Base-by-base conservation (phyloP, 1,284 basidiomycete genomes). In the Pseudozyma sp. region DNA sequence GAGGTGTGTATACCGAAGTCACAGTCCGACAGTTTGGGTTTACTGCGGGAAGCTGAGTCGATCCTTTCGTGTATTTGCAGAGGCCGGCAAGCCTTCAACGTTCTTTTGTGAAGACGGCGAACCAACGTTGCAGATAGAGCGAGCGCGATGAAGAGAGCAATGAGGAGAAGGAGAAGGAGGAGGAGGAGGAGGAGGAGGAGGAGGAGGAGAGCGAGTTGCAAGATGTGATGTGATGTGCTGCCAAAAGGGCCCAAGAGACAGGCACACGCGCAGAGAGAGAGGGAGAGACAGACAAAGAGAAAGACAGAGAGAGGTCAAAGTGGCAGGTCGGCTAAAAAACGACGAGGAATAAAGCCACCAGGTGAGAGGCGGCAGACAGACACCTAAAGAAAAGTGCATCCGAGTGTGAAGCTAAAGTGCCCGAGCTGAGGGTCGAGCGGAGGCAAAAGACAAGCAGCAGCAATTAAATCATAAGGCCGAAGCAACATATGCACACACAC, bases 311-410 rank as follows among this genome's bases (percentile, higher is more conserved):
- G 16, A 40, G 39, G 39, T 40, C 11, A 40, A 40, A 38, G 49
- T 51, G 49, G 34, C 34, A 51, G 49, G 34, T 51, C 34, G 49
- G 49, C 49, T 38, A 51, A 35, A n/a, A 51, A 40, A n/a, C 11
- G 16, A 40, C 39, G 16, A n/a, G 16, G 39, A 13, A 16, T 4
- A 44, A 18, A 13, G 43, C 18, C 19, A 50, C 34, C 31, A n/a
- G 36, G 31, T 16, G 49, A 50, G 49, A 50, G 49, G 25, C 25
- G 25, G 25, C 25, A 31, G 25, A 31, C 25, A 31, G 25, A 31
- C 25, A 31, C 25, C 25, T 3, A 31, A 31, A 6, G 6, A 31
- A 31, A 31, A 6, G 25, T 31, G 25, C 25, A 31, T 31, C 25
- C 25, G 25, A 31, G 25, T 31, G 25, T 31, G 25, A 31, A 31